Conservation (phyloP, 1,139 yeast species). For the Hansenula anomala region DNA sequence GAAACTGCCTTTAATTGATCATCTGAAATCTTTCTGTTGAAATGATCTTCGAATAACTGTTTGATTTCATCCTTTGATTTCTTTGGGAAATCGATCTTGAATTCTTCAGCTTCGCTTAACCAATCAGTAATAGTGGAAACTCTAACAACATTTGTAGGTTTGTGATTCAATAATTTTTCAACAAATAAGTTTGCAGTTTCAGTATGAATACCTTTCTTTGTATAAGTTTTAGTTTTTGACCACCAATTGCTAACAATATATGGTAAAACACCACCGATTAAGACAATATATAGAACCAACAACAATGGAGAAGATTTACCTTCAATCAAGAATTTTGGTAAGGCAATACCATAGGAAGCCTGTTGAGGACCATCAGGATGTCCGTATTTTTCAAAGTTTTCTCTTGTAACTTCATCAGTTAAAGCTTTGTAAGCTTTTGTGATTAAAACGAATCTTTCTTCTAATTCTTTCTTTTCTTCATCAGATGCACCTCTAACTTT, state of each 20-base stretch:
- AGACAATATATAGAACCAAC: constrained; percentile 57
- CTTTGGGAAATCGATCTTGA: constrained; percentile 38
- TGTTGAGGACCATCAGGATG: constrained; percentile 98
- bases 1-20: constrained; percentile 50
- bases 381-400: constrained; percentile 82
- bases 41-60: constrained; percentile 49
- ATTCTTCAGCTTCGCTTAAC: constrained; percentile 64
- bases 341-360: constrained; percentile 91
- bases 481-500: constrained; percentile 66
- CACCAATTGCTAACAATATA: constrained; percentile 84
- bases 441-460: constrained; percentile 73
- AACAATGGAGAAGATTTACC: constrained; percentile 71
- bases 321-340: constrained; percentile 88
- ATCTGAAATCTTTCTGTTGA: constrained; percentile 45
- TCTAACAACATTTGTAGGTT: constrained; percentile 70
- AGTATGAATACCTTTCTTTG: constrained; percentile 79
- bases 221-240: constrained; percentile 74
- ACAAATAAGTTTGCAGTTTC: constrained; percentile 75
- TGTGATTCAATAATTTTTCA: constrained; percentile 61
- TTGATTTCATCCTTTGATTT: constrained; percentile 44
- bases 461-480: constrained; percentile 53
- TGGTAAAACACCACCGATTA: constrained; percentile 80
- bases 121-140: constrained; percentile 53
- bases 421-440: constrained; percentile 92
- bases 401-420: constrained; percentile 83